phyloP scores from a whole-genome alignment of 1,139 yeast genomes.

The Nakaseomyces glabratus region DNA sequence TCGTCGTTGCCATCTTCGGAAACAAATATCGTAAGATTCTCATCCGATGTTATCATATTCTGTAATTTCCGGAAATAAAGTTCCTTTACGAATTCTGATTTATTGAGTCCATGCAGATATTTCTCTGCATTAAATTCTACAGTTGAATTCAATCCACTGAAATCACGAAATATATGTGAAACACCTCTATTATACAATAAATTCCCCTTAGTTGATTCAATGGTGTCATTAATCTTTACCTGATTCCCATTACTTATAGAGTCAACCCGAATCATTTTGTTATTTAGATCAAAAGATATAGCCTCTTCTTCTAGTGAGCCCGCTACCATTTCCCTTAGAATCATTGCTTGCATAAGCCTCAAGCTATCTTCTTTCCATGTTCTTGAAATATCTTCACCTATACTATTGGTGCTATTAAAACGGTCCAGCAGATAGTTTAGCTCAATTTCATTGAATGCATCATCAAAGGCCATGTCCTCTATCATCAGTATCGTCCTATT shows the following conservation, averaged over 20 bases:
- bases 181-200: constrained; percentile 50
- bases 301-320: constrained; percentile 2
- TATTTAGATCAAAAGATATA: not conserved
- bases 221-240: constrained; percentile 16
- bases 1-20: constrained; percentile 35
- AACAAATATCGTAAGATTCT: constrained; percentile 51
- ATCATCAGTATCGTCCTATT: constrained; percentile 38
- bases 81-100: constrained; percentile 61
- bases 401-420: constrained; percentile 14
- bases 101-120: constrained; percentile 62
- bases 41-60: constrained; percentile 46
- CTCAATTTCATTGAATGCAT: constrained; percentile 38
- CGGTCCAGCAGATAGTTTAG: constrained; percentile 36
- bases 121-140: constrained; percentile 58
- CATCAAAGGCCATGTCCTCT: constrained; percentile 33
- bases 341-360: constrained; percentile 13
- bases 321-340: constrained; percentile 13
- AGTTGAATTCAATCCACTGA: constrained; percentile 33
- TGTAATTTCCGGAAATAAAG: constrained; percentile 53
- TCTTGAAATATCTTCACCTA: constrained; percentile 25
- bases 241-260: not conserved
- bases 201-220: constrained; percentile 29
- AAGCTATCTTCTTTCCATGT: constrained; percentile 28
- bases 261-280: constrained; percentile 1
- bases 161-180: constrained; percentile 45